phyloP scores from a whole-genome alignment of 805 yeast genomes.

The Kurtzmaniella fragi region DNA sequence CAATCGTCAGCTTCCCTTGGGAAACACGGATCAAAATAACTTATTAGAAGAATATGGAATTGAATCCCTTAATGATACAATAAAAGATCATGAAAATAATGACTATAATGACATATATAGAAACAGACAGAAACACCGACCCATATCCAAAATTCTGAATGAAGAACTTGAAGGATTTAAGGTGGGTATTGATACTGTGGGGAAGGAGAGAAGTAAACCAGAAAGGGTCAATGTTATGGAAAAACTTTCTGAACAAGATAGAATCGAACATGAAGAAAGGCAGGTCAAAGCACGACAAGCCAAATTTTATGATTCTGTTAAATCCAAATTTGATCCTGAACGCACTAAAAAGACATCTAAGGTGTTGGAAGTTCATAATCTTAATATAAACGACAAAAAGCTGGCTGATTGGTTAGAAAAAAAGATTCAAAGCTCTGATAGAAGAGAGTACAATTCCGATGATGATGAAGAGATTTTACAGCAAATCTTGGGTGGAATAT shows the following conservation, averaged over 20 bases:
- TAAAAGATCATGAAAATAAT: slow-evolving; percentile 11
- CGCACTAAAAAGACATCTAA: slow-evolving; percentile 6
- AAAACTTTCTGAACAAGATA: slow-evolving; percentile 13
- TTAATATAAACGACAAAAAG: slow-evolving; percentile 15
- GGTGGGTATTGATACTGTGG: slow-evolving; percentile 23
- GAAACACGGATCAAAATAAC: slow-evolving; percentile 22
- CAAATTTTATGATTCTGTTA: slow-evolving; percentile 23
- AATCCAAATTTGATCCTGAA: slow-evolving; percentile 18
- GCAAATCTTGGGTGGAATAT: slow-evolving; percentile 12
- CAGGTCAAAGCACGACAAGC: slow-evolving; percentile 20
- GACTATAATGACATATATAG: slow-evolving; percentile 23
- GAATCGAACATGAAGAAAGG: slow-evolving; percentile 16
- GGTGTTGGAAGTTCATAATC: slow-evolving; percentile 33
- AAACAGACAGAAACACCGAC: slow-evolving; percentile 14
- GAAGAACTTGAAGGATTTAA: slow-evolving; percentile 30
- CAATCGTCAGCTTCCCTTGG: slow-evolving; percentile 24
- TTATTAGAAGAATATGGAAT: slow-evolving; percentile 37
- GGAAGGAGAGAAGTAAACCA: slow-evolving; percentile 3
- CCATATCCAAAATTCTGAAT: slow-evolving; percentile 13
- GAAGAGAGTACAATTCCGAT: slow-evolving; percentile 5
- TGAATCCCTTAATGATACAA: slow-evolving; percentile 23
- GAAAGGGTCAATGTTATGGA: slow-evolving; percentile 7
- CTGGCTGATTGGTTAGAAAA: slow-evolving; percentile 21
- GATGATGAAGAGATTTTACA: slow-evolving; percentile 14
- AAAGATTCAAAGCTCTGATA: slow-evolving; percentile 8